phyloP scores from a whole-genome alignment of 139 green algal genomes.

The Volvox africanus region DNA sequence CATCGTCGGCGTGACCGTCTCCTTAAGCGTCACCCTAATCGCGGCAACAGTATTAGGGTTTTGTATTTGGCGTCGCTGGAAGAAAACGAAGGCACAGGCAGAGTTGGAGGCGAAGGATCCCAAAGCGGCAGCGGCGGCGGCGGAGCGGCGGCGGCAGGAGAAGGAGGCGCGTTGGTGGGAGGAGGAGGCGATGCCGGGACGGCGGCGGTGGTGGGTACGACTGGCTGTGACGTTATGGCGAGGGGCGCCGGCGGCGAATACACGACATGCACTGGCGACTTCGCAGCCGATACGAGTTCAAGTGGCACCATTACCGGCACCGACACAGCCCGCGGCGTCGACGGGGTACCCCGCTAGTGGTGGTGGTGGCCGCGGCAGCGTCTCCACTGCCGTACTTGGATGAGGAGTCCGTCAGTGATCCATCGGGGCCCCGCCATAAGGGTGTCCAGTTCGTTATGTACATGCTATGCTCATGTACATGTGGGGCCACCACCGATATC shows the following conservation, averaged over 20 bases:
- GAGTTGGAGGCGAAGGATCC: not conserved
- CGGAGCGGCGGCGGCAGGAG: not conserved
- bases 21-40: not conserved
- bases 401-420: too few relatives aligned
- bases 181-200: not conserved
- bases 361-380: too few relatives aligned
- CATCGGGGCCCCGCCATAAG: too few relatives aligned
- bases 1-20: not conserved
- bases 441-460: too few relatives aligned
- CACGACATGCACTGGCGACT: not conserved
- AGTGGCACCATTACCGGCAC: not conserved
- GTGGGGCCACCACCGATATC: too few relatives aligned
- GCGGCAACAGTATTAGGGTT: not conserved
- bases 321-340: too few relatives aligned
- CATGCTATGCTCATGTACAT: too few relatives aligned
- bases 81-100: not conserved
- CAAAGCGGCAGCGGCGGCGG: not conserved
- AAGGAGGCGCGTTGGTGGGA: not conserved
- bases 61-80: not conserved
- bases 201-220: not conserved
- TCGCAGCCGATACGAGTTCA: not conserved
- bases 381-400: too few relatives aligned
- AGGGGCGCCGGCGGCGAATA: not conserved
- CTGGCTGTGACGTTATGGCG: not conserved
- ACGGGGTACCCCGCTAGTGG: too few relatives aligned